These are phyloP conservation scores for Danielozyma ontarioensis DNA, from an alignment of 805 yeast genomes.

Conservation along the genomic window DNA sequence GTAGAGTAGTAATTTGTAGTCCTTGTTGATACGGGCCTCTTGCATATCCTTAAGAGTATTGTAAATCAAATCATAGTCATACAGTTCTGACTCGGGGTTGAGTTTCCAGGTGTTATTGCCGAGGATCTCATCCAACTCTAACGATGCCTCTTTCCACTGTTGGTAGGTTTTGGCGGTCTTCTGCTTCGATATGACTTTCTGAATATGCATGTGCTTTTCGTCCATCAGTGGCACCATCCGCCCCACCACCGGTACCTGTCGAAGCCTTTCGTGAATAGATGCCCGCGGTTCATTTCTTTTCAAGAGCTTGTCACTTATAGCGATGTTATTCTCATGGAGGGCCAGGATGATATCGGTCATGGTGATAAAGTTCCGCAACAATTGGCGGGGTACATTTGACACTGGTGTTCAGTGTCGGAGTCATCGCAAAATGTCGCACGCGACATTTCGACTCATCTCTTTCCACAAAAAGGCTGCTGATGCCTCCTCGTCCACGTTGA, in stretches of 20 bases:
- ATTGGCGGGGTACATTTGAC: no score
- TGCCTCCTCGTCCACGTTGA: no score
- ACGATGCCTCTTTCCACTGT: constrained; percentile 66
- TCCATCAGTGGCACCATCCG: constrained; percentile 3
- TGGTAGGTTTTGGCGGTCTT: constrained; percentile 37
- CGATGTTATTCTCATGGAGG: not conserved
- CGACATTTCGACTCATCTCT: no score
- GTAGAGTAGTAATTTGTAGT: constrained; percentile 60
- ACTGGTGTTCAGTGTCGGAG: no score
- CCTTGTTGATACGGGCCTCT: constrained; percentile 50
- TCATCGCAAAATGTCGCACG: no score
- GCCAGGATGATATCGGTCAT: not conserved
- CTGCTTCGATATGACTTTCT: constrained; percentile 23
- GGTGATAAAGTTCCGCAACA: no score
- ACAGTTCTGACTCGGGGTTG: constrained; percentile 54
- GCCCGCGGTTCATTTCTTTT: no score
- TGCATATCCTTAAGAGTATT: constrained; percentile 51
- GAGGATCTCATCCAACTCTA: constrained; percentile 57
- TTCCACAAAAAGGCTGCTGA: no score
- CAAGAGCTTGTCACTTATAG: no score
- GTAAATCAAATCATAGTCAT: constrained; percentile 64
- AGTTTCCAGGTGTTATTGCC: constrained; percentile 72
- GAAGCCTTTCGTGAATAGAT: not conserved
- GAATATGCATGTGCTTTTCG: constrained; percentile 17
- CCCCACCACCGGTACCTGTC: not conserved